These are phyloP conservation scores for Ustilago nuda DNA, from an alignment of 1,284 basidiomycete species.

Conservation along the genomic window DNA sequence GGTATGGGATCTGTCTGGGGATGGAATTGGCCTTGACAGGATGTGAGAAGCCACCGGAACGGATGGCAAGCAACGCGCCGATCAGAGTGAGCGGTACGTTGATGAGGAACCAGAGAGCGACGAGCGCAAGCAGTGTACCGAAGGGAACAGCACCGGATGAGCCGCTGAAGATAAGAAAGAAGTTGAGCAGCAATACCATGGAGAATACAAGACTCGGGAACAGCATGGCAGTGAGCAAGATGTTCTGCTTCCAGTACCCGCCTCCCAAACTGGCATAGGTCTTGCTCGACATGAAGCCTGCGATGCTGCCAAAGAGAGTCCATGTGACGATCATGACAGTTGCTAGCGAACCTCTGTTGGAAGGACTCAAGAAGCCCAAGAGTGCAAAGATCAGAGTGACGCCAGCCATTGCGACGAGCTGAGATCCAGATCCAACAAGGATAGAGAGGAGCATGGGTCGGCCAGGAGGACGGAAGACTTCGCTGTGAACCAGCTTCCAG, in stretches of 20 bases:
- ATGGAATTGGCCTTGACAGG: constrained; percentile 92
- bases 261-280: constrained; percentile 87
- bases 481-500: constrained; percentile 96
- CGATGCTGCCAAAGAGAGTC: constrained; percentile 91
- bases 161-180: constrained; percentile 78
- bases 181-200: constrained; percentile 62
- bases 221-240: constrained; percentile 86
- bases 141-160: constrained; percentile 97
- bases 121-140: constrained; percentile 87
- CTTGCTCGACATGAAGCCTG: constrained; percentile 88
- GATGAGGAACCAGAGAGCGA: constrained; percentile 94
- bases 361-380: constrained; percentile 96
- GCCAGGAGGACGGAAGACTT: constrained; percentile 89
- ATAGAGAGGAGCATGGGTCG: constrained; percentile 81
- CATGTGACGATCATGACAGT: constrained; percentile 97
- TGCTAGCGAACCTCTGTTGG: constrained; percentile 91
- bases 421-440: constrained; percentile 89
- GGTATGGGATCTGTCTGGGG: constrained; percentile 73
- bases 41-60: constrained; percentile 84
- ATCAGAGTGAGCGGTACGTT: constrained; percentile 79
- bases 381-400: constrained; percentile 96
- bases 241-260: constrained; percentile 81
- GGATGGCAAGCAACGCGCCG: constrained; percentile 80
- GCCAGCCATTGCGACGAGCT: constrained; percentile 86
- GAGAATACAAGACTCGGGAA: constrained; percentile 80